phyloP scores from a whole-genome alignment of 1,139 yeast genomes.

The Citeromyces hawaiiensis region DNA sequence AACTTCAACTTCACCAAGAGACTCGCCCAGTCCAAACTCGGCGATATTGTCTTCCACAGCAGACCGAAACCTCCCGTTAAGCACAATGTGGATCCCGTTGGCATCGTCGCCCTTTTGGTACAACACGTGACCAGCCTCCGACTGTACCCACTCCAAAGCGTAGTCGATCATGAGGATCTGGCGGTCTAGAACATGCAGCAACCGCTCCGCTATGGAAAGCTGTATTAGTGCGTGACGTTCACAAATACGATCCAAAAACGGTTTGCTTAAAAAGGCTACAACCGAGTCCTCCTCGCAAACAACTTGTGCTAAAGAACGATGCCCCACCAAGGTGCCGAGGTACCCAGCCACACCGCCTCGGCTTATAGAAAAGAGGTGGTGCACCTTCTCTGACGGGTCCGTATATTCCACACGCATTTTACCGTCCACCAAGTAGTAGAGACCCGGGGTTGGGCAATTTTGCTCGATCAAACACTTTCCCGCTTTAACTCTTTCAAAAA shows the following conservation, averaged over 20 bases:
- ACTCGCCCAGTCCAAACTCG: constrained; percentile 89
- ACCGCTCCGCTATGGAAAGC: constrained; percentile 61
- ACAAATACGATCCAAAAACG: constrained; percentile 47
- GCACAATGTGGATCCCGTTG: constrained; percentile 81
- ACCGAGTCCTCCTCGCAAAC: constrained; percentile 44
- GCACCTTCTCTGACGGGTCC: constrained; percentile 17
- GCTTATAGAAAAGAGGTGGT: constrained; percentile 40
- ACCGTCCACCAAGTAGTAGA: constrained; percentile 74
- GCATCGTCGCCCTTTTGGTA: constrained; percentile 81
- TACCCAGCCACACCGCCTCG: constrained; percentile 88
- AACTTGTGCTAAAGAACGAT: constrained; percentile 64
- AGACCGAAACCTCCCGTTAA: constrained; percentile 82
- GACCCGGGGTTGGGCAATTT: constrained; percentile 55
- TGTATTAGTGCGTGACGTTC: constrained; percentile 71
- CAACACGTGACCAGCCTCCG: constrained; percentile 70
- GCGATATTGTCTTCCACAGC: constrained; percentile 29
- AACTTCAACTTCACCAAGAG: constrained; percentile 92
- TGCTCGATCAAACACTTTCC: constrained; percentile 50
- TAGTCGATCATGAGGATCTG: constrained; percentile 69
- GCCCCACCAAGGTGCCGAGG: constrained; percentile 67
- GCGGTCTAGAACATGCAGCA: constrained; percentile 53
- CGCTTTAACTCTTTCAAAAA: constrained; percentile 39
- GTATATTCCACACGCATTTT: constrained; percentile 43
- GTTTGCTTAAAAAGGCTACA: constrained; percentile 61
- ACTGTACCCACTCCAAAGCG: constrained; percentile 91